Evolutionary conservation across 768 basidiomycete genomes (phyloP).

Genomic region (Rhodotorula sphaerocarpa): DNA sequence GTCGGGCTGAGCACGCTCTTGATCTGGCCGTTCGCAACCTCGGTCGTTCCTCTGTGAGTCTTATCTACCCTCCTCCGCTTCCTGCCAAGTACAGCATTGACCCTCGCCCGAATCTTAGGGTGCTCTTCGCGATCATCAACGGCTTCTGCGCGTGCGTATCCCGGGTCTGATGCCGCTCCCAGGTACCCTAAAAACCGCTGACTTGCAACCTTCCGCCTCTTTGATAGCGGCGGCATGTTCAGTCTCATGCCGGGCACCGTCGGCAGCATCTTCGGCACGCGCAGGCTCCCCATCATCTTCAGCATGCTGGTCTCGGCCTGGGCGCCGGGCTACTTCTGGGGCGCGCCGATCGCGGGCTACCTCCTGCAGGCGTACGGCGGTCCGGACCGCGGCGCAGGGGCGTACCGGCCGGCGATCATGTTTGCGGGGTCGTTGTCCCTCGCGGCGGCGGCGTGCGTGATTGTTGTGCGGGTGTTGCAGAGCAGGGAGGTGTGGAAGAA

Average conservation of each 20-base stretch:
- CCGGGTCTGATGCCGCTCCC: no score
- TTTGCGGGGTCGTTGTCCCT: conserved; percentile 26
- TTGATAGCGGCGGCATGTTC: conserved; percentile 38
- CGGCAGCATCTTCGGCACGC: conserved; percentile 23
- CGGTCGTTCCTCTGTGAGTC: conserved; percentile 34
- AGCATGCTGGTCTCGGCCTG: conserved; percentile 21
- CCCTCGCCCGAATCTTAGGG: not conserved
- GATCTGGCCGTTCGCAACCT: conserved; percentile 39
- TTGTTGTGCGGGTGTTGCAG: not conserved
- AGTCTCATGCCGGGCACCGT: conserved; percentile 38
- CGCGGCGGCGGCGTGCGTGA: not conserved
- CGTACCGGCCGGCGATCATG: conserved; percentile 38
- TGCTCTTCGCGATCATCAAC: conserved; percentile 34
- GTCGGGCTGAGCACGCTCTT: conserved; percentile 35
- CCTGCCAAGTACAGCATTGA: not conserved
- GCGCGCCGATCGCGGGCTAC: conserved; percentile 39
- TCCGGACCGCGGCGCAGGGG: conserved; percentile 22
- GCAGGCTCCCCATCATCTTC: conserved; percentile 25
- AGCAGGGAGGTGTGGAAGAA: not conserved
- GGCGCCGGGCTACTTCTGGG: conserved; percentile 20
- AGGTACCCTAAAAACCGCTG: no score
- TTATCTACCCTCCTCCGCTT: not conserved
- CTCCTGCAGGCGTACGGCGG: conserved; percentile 40
- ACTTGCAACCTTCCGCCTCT: not conserved
- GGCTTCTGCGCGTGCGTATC: conserved; percentile 24